Evolutionary conservation across 2,329 filamentous ascomycete genomes (phyloP), one percentile per base, ranked within the genome.

Genomic region (Cladobotryum protrusum): DNA sequence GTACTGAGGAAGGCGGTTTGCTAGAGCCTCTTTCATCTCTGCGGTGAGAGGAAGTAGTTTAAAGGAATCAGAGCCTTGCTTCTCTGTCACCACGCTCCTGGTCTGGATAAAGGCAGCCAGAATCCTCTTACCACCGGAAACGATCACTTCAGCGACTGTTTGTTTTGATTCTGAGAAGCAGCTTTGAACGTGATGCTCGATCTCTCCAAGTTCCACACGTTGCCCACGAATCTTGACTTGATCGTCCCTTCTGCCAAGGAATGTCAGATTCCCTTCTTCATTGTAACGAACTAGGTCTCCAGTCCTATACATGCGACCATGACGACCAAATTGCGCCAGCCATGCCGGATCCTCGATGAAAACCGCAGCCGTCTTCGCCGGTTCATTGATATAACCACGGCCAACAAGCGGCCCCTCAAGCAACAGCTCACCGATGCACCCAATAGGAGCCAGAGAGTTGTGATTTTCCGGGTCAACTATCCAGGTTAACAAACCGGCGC

Each of bases 181-280:
- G 20, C 41, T 19, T 32, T 15, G 24, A 35, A 59, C 43, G 6
- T 43, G 39, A 29, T 49, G 12, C 45, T 53, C 53, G 13, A 55
- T 19, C 34, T 55, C 53, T 9, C 41, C 48, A 13, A 75, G 64
- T 61, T 74, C 80, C 51, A 77, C 65, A 47, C 76, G 60, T 49
- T 71, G 79, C 40, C 81, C 81, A 29, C 72, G 68, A 9, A 81
- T 59, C 58, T 81, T 81, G 42, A 80, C 69, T 58, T 80, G 77
- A 1, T 67, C 68, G 56, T 80, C 77, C 54, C 74, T 75, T 76
- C 42, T 18, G 65, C 43, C 43, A 11, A 45, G 14, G 15, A 45
- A 29, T 5, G 6, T 18, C 6, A 45, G n/a, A 12, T 18, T 19
- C 11, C 43, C 43, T 36, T 45, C 43, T 4, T 29, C 14, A 13